A percentile compares a stretch with the other conserved stretches of the same genome.
These are phyloP conservation scores for Penicillium sp. DNA, from an alignment of 2,329 filamentous ascomycete species.

Conservation along the genomic window DNA sequence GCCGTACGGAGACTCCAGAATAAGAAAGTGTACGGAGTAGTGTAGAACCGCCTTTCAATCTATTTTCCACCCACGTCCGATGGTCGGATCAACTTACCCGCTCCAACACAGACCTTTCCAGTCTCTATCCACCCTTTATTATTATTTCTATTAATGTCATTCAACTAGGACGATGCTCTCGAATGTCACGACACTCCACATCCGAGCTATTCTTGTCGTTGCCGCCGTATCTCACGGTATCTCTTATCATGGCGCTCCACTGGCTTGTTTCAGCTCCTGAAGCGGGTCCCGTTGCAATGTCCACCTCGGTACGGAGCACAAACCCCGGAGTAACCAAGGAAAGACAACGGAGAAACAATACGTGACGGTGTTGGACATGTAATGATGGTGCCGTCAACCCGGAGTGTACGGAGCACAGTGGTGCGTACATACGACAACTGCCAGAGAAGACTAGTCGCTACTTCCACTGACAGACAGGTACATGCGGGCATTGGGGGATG, in stretches of 20 bases:
- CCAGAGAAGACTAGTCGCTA: not conserved
- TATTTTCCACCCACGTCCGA: not conserved
- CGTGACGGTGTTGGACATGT: not conserved
- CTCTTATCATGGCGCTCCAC: slow-evolving; percentile 8
- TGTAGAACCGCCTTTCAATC: not conserved
- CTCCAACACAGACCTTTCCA: not conserved
- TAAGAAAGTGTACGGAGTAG: not conserved
- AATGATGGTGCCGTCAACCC: not conserved
- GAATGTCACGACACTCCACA: not conserved
- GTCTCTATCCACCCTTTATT: not conserved
- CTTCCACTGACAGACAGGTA: not conserved
- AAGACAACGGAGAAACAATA: not conserved
- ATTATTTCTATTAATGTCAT: not conserved
- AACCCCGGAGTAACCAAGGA: slow-evolving; percentile 15
- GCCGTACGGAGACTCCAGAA: not conserved
- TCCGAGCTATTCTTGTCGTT: slow-evolving; percentile 2
- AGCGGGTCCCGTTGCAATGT: slow-evolving; percentile 1
- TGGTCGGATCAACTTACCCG: not conserved
- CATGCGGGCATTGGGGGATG: not conserved
- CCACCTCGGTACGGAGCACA: slow-evolving; percentile 16
- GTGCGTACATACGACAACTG: not conserved
- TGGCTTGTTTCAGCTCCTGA: slow-evolving; percentile 8
- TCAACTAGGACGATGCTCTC: not conserved
- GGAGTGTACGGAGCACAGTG: not conserved
- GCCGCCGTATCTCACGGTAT: slow-evolving; percentile 2